phyloP scores from a whole-genome alignment of 2,329 filamentous ascomycete species.

The Sporothrix mexicana region DNA sequence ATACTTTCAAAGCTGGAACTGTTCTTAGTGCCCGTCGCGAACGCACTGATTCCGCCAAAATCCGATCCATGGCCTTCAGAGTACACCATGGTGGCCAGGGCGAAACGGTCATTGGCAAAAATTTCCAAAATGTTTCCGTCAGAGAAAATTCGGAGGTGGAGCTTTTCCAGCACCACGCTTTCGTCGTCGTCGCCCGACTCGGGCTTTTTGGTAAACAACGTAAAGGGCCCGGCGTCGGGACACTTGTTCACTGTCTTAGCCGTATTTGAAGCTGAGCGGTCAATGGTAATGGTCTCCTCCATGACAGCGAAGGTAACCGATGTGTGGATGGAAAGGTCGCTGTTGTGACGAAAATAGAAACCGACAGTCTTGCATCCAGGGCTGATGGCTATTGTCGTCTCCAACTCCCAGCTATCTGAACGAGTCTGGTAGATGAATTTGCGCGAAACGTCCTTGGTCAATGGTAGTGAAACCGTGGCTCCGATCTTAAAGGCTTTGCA shows the following conservation, averaged over 20 bases:
- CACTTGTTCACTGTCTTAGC: neutral
- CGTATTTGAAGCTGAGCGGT: neutral
- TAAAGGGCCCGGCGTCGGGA: neutral
- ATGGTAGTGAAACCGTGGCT: no score
- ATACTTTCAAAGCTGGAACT: neutral
- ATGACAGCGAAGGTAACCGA: neutral
- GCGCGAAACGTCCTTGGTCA: no score
- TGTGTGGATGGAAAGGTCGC: neutral
- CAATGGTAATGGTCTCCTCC: neutral
- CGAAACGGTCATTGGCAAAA: neutral
- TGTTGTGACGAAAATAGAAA: neutral
- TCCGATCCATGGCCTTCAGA: neutral
- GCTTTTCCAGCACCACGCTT: no score
- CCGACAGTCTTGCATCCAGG: neutral
- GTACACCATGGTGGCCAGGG: neutral
- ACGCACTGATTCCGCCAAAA: neutral
- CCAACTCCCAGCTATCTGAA: neutral
- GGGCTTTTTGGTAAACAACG: neutral
- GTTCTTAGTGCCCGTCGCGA: neutral
- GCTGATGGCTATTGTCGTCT: neutral
- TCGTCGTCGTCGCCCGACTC: no score
- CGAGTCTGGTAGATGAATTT: no score
- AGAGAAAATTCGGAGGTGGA: neutral
- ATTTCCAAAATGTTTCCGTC: neutral
- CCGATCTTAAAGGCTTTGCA: no score